Evolutionary conservation across 345 rosid genomes (phyloP).

Genomic region (Linum lewisii): DNA sequence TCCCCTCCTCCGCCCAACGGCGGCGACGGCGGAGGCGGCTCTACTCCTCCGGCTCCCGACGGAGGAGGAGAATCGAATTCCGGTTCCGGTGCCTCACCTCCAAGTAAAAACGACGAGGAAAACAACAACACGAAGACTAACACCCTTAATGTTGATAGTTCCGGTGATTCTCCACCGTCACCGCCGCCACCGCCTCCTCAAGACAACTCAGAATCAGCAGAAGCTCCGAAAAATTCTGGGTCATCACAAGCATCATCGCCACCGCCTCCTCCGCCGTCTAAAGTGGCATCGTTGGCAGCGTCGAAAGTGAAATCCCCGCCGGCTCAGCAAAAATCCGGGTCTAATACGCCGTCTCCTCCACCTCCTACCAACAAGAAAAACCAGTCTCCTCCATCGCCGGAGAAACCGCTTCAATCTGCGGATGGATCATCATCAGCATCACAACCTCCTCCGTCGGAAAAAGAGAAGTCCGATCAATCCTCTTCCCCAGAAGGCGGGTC

Average conservation of each 20-base stretch:
- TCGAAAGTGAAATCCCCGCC: constrained; percentile 28
- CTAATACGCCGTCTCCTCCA: constrained; percentile 5
- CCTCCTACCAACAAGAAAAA: neutral
- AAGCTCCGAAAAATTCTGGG: neutral
- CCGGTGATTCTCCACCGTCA: constrained; percentile 16
- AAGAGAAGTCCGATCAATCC: neutral
- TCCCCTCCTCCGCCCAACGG: neutral
- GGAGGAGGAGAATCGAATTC: too few relatives aligned
- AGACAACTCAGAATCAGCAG: neutral
- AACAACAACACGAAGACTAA: neutral
- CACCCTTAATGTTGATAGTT: too few relatives aligned
- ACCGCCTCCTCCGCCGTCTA: constrained; percentile 10
- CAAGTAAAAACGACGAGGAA: neutral
- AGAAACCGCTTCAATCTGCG: constrained; percentile 5
- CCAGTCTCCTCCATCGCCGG: neutral
- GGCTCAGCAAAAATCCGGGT: constrained; percentile 9
- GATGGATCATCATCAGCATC: constrained; percentile 1
- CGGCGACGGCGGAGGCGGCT: neutral
- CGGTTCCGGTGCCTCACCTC: neutral
- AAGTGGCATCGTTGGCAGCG: constrained; percentile 4
- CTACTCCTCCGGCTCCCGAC: neutral
- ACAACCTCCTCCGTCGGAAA: constrained; percentile 7
- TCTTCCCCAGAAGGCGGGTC: constrained; percentile 10
- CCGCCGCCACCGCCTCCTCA: constrained; percentile 14
- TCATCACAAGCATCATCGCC: constrained; percentile 8